phyloP scores from a whole-genome alignment of 306 rosid genomes.

The Bauhinia variegata region DNA sequence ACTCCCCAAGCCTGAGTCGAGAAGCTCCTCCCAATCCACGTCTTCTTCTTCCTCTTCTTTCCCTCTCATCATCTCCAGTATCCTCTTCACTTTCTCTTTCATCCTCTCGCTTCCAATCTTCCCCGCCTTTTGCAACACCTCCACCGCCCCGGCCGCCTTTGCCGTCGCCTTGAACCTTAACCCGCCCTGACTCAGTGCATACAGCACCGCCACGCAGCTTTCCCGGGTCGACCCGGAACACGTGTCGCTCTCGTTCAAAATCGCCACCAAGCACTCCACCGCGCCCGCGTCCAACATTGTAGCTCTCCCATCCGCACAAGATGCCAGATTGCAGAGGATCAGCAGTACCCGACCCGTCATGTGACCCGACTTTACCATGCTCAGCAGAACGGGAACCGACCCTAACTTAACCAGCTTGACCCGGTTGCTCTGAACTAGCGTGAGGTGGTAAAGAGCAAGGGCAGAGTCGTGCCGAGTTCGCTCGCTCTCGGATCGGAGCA shows the following conservation, averaged over 20 bases:
- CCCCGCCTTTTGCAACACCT: conserved; percentile 62
- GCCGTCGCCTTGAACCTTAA: conserved; percentile 84
- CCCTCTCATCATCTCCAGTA: conserved; percentile 59
- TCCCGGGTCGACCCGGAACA: conserved; percentile 49
- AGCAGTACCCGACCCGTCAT: conserved; percentile 57
- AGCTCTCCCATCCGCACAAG: conserved; percentile 68
- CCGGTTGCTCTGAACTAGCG: conserved; percentile 77
- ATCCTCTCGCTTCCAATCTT: conserved; percentile 51
- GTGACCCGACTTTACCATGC: conserved; percentile 65
- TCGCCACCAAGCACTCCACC: conserved; percentile 63
- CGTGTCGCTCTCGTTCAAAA: conserved; percentile 38
- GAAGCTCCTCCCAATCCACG: conserved; percentile 77
- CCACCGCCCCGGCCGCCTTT: conserved; percentile 51
- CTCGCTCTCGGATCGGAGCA: conserved; percentile 66
- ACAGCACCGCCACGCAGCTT: conserved; percentile 64
- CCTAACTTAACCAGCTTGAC: conserved; percentile 74
- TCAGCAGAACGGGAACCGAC: conserved; percentile 53
- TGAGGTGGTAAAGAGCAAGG: conserved; percentile 74
- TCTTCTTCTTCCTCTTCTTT: conserved; percentile 61
- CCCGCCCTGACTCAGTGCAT: conserved; percentile 70
- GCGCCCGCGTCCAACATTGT: conserved; percentile 77
- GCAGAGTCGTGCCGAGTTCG: conserved; percentile 84
- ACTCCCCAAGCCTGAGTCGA: conserved; percentile 56
- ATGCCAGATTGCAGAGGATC: conserved; percentile 60
- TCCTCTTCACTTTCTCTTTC: conserved; percentile 59